These are phyloP conservation scores for Aspergillus nomiae DNA, from an alignment of 2,329 filamentous ascomycete species.

Conservation along the genomic window DNA sequence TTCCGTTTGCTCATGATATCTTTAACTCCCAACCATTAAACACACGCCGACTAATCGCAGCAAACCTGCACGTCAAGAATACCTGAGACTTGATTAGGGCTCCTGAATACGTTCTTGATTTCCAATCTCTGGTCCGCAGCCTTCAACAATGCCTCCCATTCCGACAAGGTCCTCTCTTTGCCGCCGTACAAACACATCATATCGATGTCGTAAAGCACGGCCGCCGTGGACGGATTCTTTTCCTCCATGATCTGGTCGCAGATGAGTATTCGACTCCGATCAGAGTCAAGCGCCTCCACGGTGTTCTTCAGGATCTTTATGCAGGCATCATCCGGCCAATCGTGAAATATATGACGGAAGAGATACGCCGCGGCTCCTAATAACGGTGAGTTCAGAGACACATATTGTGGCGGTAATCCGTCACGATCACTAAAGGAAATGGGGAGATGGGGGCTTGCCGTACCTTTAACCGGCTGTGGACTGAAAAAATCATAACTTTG, in stretches of 20 bases:
- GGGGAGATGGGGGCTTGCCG: neutral
- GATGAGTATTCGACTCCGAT: neutral
- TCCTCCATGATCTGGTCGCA: neutral
- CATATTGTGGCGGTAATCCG: neutral
- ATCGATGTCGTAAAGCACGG: neutral
- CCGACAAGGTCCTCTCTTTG: neutral
- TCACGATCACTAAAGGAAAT: no score
- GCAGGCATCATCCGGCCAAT: neutral
- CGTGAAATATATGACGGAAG: neutral
- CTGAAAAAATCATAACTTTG: neutral
- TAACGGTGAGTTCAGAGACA: neutral
- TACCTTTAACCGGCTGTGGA: neutral
- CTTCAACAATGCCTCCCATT: neutral
- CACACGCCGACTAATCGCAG: neutral
- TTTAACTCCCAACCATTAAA: neutral
- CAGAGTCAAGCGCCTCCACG: neutral
- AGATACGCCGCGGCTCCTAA: neutral
- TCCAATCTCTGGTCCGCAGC: neutral
- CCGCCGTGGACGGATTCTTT: neutral
- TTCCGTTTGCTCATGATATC: neutral
- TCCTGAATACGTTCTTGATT: neutral
- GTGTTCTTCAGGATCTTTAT: neutral
- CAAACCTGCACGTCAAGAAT: neutral
- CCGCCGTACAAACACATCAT: neutral
- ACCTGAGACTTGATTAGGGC: neutral